Evolutionary conservation across 2,329 filamentous ascomycete species (phyloP).

Genomic region (Polytolypa hystricis): DNA sequence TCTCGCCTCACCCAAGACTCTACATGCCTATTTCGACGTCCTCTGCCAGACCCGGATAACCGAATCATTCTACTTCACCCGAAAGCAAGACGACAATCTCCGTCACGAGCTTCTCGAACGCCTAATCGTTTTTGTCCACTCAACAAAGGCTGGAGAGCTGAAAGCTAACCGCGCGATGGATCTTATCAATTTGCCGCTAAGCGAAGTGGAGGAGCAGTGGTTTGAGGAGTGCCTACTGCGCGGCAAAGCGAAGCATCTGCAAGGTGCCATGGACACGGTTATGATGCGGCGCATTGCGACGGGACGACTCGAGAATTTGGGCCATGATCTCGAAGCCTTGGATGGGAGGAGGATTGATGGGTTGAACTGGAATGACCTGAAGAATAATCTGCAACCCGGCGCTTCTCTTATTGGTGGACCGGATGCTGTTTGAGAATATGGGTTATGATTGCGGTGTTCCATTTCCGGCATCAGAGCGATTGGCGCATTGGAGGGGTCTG

Average conservation of each 20-base stretch:
- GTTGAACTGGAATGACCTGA: constrained; percentile 42
- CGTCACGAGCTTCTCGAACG: constrained; percentile 57
- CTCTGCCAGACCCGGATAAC: constrained; percentile 56
- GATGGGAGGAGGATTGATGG: constrained; percentile 38
- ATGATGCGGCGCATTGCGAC: constrained; percentile 62
- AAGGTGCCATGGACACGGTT: constrained; percentile 59
- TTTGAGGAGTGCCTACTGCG: constrained; percentile 57
- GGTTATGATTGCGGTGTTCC: no score
- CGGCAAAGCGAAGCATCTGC: constrained; percentile 54
- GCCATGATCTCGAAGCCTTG: constrained; percentile 25
- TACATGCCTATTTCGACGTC: constrained; percentile 58
- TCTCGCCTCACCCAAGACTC: constrained; percentile 51
- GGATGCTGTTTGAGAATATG: no score
- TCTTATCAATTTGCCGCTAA: constrained; percentile 63
- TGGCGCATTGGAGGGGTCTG: constrained; percentile 3
- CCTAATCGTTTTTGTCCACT: constrained; percentile 50
- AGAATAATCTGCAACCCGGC: constrained; percentile 20
- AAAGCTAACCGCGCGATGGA: constrained; percentile 52
- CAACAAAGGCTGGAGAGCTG: constrained; percentile 24
- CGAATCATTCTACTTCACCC: constrained; percentile 63
- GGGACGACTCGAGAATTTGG: constrained; percentile 38
- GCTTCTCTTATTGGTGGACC: not conserved
- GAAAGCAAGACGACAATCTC: constrained; percentile 50
- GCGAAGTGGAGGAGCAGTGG: constrained; percentile 59
- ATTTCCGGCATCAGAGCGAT: constrained; percentile 2